Conservation (phyloP, 106 monocot species). For the Narthecium ossifragum region DNA sequence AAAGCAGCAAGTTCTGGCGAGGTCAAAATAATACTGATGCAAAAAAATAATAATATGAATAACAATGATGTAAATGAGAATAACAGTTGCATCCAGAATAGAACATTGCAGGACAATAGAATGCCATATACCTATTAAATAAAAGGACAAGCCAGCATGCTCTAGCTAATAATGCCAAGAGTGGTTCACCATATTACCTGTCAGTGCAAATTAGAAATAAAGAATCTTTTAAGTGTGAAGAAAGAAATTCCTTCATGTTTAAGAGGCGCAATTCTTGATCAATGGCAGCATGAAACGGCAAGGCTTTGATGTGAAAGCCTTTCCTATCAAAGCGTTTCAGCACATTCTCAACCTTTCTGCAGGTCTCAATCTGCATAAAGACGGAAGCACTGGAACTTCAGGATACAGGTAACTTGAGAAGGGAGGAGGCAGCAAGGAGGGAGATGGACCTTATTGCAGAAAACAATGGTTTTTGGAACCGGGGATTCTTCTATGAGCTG, state of each 20-base stretch:
- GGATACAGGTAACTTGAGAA: neutral
- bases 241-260: conserved; percentile 85
- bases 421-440: neutral
- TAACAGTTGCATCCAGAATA: no score
- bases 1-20: no score
- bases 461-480: conserved; percentile 82
- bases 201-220: conserved; percentile 92
- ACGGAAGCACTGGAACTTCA: no score
- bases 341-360: conserved; percentile 92
- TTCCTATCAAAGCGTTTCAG: conserved; percentile 77
- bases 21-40: no score
- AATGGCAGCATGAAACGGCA: conserved; percentile 90
- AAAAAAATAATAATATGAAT: no score
- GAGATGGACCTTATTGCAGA: conserved; percentile 89
- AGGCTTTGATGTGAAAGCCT: conserved; percentile 42
- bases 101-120: no score
- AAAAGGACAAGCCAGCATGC: no score
- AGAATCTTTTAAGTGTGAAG: conserved; percentile 40
- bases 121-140: no score
- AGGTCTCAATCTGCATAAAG: conserved; percentile 97
- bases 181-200: conserved; percentile 40
- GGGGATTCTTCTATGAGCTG: conserved; percentile 65
- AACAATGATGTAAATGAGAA: no score
- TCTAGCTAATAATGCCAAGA: no score
- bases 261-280: conserved; percentile 57